Evolutionary conservation across 139 green algal genomes (phyloP).

Genomic region (Marvania coccoides): DNA sequence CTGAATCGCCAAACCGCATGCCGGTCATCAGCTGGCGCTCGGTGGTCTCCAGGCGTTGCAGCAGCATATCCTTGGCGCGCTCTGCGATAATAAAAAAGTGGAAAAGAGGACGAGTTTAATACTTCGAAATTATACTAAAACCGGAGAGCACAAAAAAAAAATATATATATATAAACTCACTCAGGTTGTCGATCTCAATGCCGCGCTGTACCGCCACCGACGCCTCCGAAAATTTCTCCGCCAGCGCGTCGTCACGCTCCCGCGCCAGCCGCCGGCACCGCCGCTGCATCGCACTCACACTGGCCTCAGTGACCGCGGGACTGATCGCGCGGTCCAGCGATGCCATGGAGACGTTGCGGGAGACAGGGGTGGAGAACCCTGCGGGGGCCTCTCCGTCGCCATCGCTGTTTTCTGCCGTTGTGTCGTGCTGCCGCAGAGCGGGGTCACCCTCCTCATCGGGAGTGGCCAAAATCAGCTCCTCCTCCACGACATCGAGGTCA

Average conservation of each 20-base stretch:
- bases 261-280: not conserved
- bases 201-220: constrained; percentile 4
- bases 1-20: not conserved
- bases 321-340: not conserved
- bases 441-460: too few species aligned
- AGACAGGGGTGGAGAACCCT: not conserved
- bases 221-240: constrained; percentile 2
- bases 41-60: not conserved
- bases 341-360: too few species aligned
- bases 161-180: not conserved
- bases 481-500: too few species aligned
- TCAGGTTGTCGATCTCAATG: constrained; percentile 12
- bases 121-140: not conserved
- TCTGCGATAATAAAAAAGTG: not conserved
- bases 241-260: constrained; percentile 4
- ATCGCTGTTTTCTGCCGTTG: not conserved
- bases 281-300: not conserved
- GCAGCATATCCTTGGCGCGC: constrained; percentile 8
- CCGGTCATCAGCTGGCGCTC: constrained; percentile 10
- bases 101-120: not conserved
- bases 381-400: not conserved
- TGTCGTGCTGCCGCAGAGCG: too few species aligned
- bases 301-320: not conserved
- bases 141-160: not conserved
- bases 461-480: too few species aligned